Base-by-base conservation (phyloP, 176 grass and related monocot genomes). In the Triticum urartu region DNA sequence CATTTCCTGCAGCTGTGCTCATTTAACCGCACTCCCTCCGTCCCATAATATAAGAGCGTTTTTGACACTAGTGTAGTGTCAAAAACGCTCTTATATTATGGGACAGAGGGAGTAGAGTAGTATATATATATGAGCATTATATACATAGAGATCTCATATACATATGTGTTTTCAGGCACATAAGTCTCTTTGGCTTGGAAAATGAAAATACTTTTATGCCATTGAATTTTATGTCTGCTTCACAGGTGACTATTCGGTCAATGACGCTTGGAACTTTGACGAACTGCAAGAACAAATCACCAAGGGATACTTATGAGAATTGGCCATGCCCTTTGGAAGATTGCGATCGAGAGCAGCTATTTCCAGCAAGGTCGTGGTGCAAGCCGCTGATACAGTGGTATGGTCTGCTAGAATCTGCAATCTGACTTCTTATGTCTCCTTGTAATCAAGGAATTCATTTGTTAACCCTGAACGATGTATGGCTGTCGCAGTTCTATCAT, bases 261-360 rank as follows among this genome's bases (percentile, higher is more conserved):
- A 91, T 77, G 94, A 98, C 42, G 93, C 96, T 82, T 98, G 91
- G 91, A 98, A 66, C 83, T 95, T 95, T 0, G 35, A 83, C 63
- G 90, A 98, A 72, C 88, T 95, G 38, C 68, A 94, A 79, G 82
- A 94, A 80, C 88, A 90, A 76, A 95, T 98, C 60, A 90, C 79
- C 61, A 98, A 91, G 86, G 96, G 87, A 83, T 98, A 95, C 81
- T 35, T 98, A 18, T 98, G 81, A 92, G 21, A 7, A 52, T 66
- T 78, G 5, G 1, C 0, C 85, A 22, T 75, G 5, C 9, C 18
- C 33, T 32, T 68, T 10, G 5, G 15, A 68, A 68, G 18, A 68
- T 24, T 54, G 1, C 28, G 6, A 17, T n/a, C 42, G 11, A 77
- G 59, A 65, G 13, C 4, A 1, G 2, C 35, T 17, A 11, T 38